Evolutionary conservation across 1,284 basidiomycete species (phyloP).

Genomic region (Apiotrichum veenhuisii): DNA sequence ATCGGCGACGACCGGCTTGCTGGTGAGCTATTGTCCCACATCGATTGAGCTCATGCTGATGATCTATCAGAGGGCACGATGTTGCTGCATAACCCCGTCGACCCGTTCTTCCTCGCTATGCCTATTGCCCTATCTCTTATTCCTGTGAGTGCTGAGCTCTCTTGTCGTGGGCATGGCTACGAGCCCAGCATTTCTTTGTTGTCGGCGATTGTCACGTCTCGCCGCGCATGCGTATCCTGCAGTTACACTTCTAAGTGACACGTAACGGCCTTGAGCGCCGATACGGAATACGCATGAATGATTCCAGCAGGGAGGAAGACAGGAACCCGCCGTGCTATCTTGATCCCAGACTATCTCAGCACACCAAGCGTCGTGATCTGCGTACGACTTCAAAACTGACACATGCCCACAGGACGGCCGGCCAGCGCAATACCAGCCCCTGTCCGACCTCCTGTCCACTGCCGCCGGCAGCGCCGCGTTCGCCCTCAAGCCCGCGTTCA

Average conservation of each 20-base stretch:
- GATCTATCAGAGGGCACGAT: conserved; percentile 35
- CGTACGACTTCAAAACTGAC: too few relatives aligned
- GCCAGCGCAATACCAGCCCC: conserved; percentile 34
- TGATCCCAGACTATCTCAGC: too few relatives aligned
- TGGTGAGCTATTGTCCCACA: conserved; percentile 19
- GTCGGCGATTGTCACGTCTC: too few relatives aligned
- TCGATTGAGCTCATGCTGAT: background rate
- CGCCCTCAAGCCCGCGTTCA: conserved; percentile 30
- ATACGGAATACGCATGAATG: too few relatives aligned
- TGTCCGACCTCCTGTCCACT: conserved; percentile 36
- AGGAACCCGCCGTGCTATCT: too few relatives aligned
- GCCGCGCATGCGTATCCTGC: too few relatives aligned
- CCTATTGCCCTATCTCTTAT: conserved; percentile 33
- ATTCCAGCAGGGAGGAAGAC: too few relatives aligned
- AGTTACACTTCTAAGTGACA: background rate
- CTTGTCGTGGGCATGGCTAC: too few relatives aligned
- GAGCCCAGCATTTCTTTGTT: too few relatives aligned
- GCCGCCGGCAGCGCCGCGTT: conserved; percentile 20
- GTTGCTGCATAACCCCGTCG: conserved; percentile 38
- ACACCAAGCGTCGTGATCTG: too few relatives aligned
- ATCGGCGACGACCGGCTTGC: conserved; percentile 36
- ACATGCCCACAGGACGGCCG: background rate
- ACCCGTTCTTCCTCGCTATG: conserved; percentile 42
- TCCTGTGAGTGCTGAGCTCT: conserved; percentile 28
- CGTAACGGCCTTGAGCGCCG: too few relatives aligned